A percentile compares a stretch with the other conserved stretches of the same genome.
phyloP scores from a whole-genome alignment of 257 asterid genomes.

The Solanum peruvianum region DNA sequence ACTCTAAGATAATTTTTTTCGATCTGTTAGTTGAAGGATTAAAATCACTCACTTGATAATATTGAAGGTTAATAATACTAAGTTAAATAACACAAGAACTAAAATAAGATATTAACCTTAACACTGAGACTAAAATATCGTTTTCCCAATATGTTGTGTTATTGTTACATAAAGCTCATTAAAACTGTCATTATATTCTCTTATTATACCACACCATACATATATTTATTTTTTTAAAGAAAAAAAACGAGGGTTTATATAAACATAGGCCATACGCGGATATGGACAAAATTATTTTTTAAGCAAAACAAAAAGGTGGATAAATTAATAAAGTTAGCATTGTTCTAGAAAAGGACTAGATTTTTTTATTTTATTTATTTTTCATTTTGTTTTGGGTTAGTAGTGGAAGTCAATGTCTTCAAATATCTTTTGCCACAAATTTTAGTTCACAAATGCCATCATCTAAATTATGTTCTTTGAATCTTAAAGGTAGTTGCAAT shows the following conservation, averaged over 20 bases:
- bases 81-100: no score
- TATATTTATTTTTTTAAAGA: no score
- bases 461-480: constrained; percentile 7
- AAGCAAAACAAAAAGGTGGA: neutral
- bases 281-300: neutral
- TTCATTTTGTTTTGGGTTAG: neutral
- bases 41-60: no score
- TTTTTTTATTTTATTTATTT: neutral
- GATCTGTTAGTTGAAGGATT: no score
- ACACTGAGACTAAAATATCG: no score
- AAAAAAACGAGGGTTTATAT: neutral
- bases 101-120: no score
- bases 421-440: constrained; percentile 31
- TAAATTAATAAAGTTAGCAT: neutral
- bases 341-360: neutral
- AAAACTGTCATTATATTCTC: neutral
- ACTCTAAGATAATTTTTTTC: no score
- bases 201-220: neutral
- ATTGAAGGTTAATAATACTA: no score
- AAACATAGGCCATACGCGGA: neutral
- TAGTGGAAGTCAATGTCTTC: constrained; percentile 40
- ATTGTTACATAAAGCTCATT: neutral
- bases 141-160: no score
- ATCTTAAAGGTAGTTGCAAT: constrained; percentile 15
- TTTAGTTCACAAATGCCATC: constrained; percentile 29